Evolutionary conservation across 805 yeast species (phyloP).

Genomic region (Metschnikowia hibisci): DNA sequence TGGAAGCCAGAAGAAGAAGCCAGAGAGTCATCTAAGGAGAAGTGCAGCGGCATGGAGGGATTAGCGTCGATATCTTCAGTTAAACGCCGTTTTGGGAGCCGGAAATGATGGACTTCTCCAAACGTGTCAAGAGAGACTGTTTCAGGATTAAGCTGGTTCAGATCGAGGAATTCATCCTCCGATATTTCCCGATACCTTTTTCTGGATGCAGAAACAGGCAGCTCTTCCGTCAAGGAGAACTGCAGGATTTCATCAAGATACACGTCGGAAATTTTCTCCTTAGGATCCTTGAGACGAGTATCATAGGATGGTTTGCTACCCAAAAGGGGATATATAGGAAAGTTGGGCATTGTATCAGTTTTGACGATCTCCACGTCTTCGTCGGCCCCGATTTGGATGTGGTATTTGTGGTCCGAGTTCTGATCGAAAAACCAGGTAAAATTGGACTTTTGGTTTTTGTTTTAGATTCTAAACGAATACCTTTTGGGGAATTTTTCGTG

Average conservation of each 20-base stretch:
- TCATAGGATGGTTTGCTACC: slow-evolving; percentile 29
- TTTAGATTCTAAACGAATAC: no score
- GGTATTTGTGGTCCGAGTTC: no score
- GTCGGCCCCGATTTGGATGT: neutral
- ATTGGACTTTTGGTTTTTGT: no score
- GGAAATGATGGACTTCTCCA: neutral
- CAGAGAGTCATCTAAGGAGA: neutral
- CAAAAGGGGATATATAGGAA: slow-evolving; percentile 28
- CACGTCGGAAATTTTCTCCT: slow-evolving; percentile 28
- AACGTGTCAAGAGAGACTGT: neutral
- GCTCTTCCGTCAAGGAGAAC: slow-evolving; percentile 18
- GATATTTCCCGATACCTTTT: slow-evolving; percentile 24
- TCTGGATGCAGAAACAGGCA: slow-evolving; percentile 11
- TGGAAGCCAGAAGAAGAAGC: neutral
- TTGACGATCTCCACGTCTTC: neutral
- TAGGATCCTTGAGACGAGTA: slow-evolving; percentile 28
- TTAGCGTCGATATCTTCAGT: slow-evolving; percentile 10
- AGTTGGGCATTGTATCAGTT: neutral
- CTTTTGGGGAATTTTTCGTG: no score
- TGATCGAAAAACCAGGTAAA: no score
- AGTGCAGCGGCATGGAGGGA: neutral
- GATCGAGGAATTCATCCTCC: slow-evolving; percentile 15
- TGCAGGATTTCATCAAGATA: slow-evolving; percentile 30
- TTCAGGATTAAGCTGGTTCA: slow-evolving; percentile 18
- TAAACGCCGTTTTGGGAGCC: slow-evolving; percentile 37